Evolutionary conservation across 768 basidiomycete species (phyloP).

Genomic region (Lactarius tabidus): DNA sequence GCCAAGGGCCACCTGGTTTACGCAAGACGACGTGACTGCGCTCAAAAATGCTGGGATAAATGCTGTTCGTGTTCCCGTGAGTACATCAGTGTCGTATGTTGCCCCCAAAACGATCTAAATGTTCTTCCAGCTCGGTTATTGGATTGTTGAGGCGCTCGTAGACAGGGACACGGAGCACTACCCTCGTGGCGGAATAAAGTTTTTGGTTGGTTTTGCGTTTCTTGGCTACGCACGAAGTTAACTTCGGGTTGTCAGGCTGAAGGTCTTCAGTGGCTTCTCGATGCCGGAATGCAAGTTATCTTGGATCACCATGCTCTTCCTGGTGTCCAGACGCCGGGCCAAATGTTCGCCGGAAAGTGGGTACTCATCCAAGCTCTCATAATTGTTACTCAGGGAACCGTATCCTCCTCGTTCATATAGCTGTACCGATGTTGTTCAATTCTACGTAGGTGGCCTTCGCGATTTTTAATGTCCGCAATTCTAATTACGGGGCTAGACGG

Average conservation of each 20-base stretch:
- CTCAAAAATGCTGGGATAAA: constrained; percentile 58
- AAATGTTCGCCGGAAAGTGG: constrained; percentile 68
- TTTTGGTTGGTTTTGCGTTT: constrained; percentile 43
- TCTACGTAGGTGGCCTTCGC: constrained; percentile 51
- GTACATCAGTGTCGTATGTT: constrained; percentile 24
- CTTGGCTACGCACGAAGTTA: constrained; percentile 2
- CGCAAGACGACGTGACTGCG: constrained; percentile 52
- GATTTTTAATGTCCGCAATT: neutral
- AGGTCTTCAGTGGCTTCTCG: constrained; percentile 54
- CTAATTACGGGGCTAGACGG: constrained; percentile 43
- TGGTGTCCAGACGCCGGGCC: constrained; percentile 57
- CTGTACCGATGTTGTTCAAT: constrained; percentile 64
- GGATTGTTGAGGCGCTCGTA: constrained; percentile 74
- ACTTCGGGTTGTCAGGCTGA: constrained; percentile 43
- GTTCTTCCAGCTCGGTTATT: constrained; percentile 62
- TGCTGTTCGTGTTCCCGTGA: constrained; percentile 70
- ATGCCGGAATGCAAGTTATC: constrained; percentile 62
- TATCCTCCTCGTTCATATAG: constrained; percentile 32
- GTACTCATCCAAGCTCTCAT: constrained; percentile 21
- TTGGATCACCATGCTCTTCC: constrained; percentile 70
- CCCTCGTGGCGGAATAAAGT: constrained; percentile 63
- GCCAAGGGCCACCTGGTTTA: constrained; percentile 68
- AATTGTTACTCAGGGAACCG: neutral
- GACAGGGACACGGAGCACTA: constrained; percentile 56
- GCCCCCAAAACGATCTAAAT: neutral